Conservation (phyloP, 225 moss, liverwort and hornwort species). For the Rhytidiadelphus loreus region DNA sequence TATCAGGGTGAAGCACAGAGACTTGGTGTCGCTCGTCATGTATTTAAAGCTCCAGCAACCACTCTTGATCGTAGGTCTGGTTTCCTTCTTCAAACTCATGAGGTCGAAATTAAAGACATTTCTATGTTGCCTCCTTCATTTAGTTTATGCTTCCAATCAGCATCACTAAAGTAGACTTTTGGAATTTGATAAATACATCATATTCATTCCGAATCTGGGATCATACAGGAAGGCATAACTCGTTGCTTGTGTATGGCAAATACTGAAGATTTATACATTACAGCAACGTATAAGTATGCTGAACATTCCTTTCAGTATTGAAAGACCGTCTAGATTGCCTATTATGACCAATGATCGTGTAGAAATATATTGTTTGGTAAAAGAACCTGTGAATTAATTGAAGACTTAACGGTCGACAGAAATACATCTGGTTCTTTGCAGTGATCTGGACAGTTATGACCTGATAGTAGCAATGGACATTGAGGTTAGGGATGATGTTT, state of each 20-base stretch:
- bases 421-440: conserved; percentile 7
- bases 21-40: conserved; percentile 37
- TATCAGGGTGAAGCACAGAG: conserved; percentile 35
- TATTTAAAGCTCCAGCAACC: conserved; percentile 34
- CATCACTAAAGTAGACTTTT: background rate
- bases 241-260: background rate
- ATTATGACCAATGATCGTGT: background rate
- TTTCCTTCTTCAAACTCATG: background rate
- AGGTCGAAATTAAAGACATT: background rate
- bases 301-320: background rate
- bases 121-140: background rate
- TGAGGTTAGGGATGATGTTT: conserved; percentile 35
- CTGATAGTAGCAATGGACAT: conserved; percentile 47
- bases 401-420: background rate
- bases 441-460: conserved; percentile 59
- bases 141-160: background rate
- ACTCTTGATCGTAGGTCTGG: conserved; percentile 31
- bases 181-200: background rate
- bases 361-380: background rate
- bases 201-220: background rate
- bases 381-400: background rate
- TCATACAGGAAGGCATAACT: background rate
- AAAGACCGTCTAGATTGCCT: background rate
- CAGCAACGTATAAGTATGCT: background rate
- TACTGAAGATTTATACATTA: background rate